Evolutionary conservation across 805 yeast genomes (phyloP).

Genomic region (Diddensiella transvaalensis): DNA sequence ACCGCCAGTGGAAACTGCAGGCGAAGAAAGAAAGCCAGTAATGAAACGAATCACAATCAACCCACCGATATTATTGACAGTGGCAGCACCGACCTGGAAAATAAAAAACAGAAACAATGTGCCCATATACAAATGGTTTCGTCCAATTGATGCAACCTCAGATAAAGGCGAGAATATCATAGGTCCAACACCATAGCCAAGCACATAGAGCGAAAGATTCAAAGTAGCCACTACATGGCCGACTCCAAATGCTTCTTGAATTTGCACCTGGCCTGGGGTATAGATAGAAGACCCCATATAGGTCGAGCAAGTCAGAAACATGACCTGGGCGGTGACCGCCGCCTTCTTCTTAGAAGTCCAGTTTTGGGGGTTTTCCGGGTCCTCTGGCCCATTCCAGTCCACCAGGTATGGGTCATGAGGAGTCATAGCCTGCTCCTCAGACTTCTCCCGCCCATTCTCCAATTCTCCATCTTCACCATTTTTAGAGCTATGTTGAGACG

Average conservation of each 20-base stretch:
- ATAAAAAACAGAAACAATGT: constrained; percentile 47
- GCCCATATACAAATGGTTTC: constrained; percentile 46
- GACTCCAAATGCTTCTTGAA: constrained; percentile 41
- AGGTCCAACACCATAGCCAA: constrained; percentile 68
- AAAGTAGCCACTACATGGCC: constrained; percentile 48
- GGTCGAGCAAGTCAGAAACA: constrained; percentile 46
- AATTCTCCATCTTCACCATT: neutral
- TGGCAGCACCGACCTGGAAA: constrained; percentile 56
- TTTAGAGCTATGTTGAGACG: neutral
- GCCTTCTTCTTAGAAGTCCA: constrained; percentile 47
- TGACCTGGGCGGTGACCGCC: constrained; percentile 39
- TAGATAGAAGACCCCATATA: constrained; percentile 60
- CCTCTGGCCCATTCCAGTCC: constrained; percentile 33
- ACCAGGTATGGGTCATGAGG: constrained; percentile 25
- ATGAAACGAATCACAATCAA: constrained; percentile 49
- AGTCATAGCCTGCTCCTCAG: neutral
- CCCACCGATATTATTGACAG: constrained; percentile 48
- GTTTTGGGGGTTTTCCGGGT: constrained; percentile 46
- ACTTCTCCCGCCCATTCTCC: neutral
- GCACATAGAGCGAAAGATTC: constrained; percentile 55
- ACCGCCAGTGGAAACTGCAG: constrained; percentile 56
- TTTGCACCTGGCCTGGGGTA: constrained; percentile 48
- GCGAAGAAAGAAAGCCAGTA: constrained; percentile 54
- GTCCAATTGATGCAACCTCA: constrained; percentile 44
- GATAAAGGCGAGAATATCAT: constrained; percentile 59